Base-by-base conservation (phyloP, 129 eudicot genomes). In the Arctium minus region DNA sequence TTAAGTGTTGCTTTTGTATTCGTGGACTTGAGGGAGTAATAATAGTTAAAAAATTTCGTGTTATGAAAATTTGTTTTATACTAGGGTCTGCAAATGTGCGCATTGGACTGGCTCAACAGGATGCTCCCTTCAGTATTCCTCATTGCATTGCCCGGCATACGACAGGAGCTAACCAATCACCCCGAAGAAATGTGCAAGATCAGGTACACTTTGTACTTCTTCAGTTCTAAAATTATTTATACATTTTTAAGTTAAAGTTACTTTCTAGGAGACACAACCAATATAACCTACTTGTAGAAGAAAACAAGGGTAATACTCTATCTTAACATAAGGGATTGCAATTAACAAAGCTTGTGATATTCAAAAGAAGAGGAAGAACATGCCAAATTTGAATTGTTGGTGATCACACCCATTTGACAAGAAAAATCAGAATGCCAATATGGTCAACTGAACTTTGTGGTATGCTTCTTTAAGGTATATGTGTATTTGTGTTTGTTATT, bases 61-160 rank as follows among this genome's bases (percentile, higher is more conserved):
- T 13, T 81, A 33, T 9, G 7, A 48, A 64, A 62, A 64, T 53
- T 42, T 72, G 69, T 8, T 78, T 71, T 11, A n/a, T 13, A 11
- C 62, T 91, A 94, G 98, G 98, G 77, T 94, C 98, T 75, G 94
- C 92, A 35, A 92, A 92, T 78, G 77, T 94, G 35, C 86, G 94
- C 80, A 86, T 94, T 60, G 99, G 99, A 69, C 76, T 90, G 8
- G 97, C 98, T 80, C 91, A 89, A 40, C 96, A 93, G 81, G 97
- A 93, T 74, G 68, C 85, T 35, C 98, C 99, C 0, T 80, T 93
- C 17, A 93, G 68, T 30, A 82, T 93, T 15, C 99, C 99, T 6
- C 96, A 96, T 87, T 96, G 99, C 84, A 88, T 96, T 85, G 94
- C 99, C 12, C 89, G 99, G 22, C 97, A 90, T 33, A 91, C 94